Conservation (phyloP, 2,329 filamentous ascomycete genomes). For the Pyrenophora seminiperda region DNA sequence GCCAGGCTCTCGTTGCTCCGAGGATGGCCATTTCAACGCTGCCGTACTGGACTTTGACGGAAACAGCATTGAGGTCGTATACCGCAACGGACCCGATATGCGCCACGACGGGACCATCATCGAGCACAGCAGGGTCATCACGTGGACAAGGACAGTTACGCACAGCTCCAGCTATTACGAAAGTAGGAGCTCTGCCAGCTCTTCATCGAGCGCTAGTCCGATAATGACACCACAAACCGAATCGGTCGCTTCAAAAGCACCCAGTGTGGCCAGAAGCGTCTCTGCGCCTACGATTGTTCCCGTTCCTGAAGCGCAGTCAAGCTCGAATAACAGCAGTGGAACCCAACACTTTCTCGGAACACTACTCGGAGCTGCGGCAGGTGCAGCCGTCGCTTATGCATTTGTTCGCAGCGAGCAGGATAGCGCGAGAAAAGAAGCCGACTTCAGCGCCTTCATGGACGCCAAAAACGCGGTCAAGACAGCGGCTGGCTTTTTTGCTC, state of each 20-base stretch:
- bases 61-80: conserved; percentile 81
- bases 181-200: conserved; percentile 28
- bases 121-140: conserved; percentile 53
- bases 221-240: conserved; percentile 32
- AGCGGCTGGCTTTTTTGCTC: conserved; percentile 33
- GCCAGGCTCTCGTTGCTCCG: conserved; percentile 58
- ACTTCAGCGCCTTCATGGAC: conserved; percentile 45
- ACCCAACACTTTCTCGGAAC: conserved; percentile 71
- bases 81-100: conserved; percentile 53
- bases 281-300: conserved; percentile 37
- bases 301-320: conserved; percentile 34
- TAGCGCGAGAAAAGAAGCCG: conserved; percentile 52
- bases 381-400: conserved; percentile 76
- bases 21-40: conserved; percentile 65
- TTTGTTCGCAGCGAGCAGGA: conserved; percentile 66
- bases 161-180: conserved; percentile 42
- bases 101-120: conserved; percentile 49
- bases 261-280: conserved; percentile 37
- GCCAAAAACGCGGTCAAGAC: conserved; percentile 41
- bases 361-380: conserved; percentile 77
- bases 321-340: conserved; percentile 56
- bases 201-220: conserved; percentile 19
- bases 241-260: conserved; percentile 31
- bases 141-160: conserved; percentile 43
- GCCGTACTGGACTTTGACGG: conserved; percentile 78